Percentiles rank a stretch among this genome's conserved stretches.
phyloP scores from a whole-genome alignment of 371 early-diverging fungal genomes.

The Rhizomucor miehei region DNA sequence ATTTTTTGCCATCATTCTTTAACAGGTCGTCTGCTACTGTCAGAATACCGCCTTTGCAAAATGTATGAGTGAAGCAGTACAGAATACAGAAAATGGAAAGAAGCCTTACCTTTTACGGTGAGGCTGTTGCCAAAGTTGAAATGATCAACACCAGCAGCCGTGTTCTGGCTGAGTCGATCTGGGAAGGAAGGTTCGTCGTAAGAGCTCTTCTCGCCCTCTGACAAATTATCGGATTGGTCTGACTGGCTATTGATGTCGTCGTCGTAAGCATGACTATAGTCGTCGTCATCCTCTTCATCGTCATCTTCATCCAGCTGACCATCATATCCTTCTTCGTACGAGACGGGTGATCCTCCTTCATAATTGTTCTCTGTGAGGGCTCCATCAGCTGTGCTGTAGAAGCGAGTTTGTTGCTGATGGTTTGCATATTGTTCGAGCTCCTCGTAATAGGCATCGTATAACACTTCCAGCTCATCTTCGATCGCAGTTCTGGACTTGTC shows the following conservation, averaged over 20 bases:
- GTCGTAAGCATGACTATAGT: slow-evolving; percentile 36
- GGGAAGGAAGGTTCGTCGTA: slow-evolving; percentile 5
- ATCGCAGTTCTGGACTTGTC: slow-evolving; percentile 70
- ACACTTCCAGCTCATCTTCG: slow-evolving; percentile 84
- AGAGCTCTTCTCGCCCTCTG: slow-evolving; percentile 12
- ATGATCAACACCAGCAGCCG: slow-evolving; percentile 9
- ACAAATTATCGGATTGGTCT: slow-evolving; percentile 9
- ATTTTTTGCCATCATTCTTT: slow-evolving; percentile 89
- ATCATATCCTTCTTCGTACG: slow-evolving; percentile 41
- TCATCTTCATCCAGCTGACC: slow-evolving; percentile 40
- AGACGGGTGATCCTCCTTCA: no score
- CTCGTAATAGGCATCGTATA: slow-evolving; percentile 92
- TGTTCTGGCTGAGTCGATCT: background rate
- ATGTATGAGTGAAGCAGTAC: background rate
- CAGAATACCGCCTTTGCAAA: slow-evolving; percentile 65
- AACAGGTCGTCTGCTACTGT: slow-evolving; percentile 90
- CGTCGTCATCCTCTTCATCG: slow-evolving; percentile 43
- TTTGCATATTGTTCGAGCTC: slow-evolving; percentile 87
- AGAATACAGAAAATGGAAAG: background rate
- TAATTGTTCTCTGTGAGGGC: slow-evolving; percentile 1
- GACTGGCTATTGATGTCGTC: slow-evolving; percentile 11
- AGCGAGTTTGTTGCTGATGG: slow-evolving; percentile 61
- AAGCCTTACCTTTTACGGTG: slow-evolving; percentile 64
- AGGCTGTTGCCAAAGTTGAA: slow-evolving; percentile 69
- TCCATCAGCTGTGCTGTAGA: slow-evolving; percentile 31